Evolutionary conservation across 2,329 filamentous ascomycete genomes (phyloP).

Genomic region (Fusarium pilosicola): DNA sequence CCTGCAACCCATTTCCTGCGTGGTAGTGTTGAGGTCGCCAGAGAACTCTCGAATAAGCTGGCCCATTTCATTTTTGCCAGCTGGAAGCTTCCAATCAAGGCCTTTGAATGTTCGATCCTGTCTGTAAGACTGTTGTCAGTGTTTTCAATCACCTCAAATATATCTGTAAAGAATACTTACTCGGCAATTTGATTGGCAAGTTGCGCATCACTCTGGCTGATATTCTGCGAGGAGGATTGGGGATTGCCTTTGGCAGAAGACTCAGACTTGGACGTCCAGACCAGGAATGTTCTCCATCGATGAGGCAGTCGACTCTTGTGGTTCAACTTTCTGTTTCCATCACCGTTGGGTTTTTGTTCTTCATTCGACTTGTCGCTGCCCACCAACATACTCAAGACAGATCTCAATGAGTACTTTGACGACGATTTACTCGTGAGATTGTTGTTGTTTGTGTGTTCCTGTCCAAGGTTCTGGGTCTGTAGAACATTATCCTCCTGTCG

Average conservation of each 20-base stretch:
- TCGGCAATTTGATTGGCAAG: neutral
- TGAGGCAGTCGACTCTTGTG: neutral
- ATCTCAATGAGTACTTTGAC: neutral
- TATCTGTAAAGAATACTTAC: constrained; percentile 6
- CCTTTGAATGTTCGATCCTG: neutral
- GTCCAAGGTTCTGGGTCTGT: neutral
- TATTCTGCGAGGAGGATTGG: neutral
- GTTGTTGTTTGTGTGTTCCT: neutral
- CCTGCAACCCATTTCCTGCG: neutral
- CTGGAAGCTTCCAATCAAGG: constrained; percentile 15
- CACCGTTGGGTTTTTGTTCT: neutral
- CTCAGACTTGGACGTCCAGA: neutral
- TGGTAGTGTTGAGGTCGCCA: neutral
- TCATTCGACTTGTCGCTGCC: neutral
- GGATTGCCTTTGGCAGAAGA: constrained; percentile 1
- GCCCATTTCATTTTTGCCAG: neutral
- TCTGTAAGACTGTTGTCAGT: constrained; percentile 4
- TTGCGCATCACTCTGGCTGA: neutral
- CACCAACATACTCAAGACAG: neutral
- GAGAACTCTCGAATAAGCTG: constrained; percentile 3
- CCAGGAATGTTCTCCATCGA: neutral
- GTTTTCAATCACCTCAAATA: neutral
- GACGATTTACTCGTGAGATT: neutral
- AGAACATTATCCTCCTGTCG: neutral
- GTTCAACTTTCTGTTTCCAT: neutral